These are phyloP conservation scores for Ophiostoma australiae DNA, from an alignment of 2,329 filamentous ascomycete genomes.

Conservation along the genomic window DNA sequence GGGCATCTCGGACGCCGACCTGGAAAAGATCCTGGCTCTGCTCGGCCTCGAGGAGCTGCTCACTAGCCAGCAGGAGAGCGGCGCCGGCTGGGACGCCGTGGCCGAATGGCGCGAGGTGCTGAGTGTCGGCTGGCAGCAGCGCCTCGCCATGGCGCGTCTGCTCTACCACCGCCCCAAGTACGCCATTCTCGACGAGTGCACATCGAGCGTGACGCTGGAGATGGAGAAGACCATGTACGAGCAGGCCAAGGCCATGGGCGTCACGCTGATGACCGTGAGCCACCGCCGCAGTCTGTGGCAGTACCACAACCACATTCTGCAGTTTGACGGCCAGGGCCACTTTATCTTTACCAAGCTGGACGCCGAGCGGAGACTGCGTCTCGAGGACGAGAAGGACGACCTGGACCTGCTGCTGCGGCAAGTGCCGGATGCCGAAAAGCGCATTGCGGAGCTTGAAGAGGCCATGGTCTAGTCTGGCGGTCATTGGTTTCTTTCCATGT, in stretches of 20 bases:
- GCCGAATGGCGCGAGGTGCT: conserved; percentile 96
- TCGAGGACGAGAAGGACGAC: conserved; percentile 97
- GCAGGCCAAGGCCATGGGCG: conserved; percentile 82
- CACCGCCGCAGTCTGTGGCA: conserved; percentile 92
- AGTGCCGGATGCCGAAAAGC: conserved; percentile 80
- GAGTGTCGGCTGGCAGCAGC: conserved; percentile 87
- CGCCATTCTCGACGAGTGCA: conserved; percentile 96
- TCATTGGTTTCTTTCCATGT: background rate
- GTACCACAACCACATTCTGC: conserved; percentile 89
- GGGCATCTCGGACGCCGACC: conserved; percentile 73
- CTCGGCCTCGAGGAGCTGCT: conserved; percentile 82
- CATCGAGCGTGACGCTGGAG: conserved; percentile 88
- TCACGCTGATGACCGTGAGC: conserved; percentile 94
- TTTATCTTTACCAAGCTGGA: conserved; percentile 88
- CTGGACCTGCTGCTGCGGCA: conserved; percentile 78
- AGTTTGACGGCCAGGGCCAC: conserved; percentile 91
- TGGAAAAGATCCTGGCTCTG: conserved; percentile 68
- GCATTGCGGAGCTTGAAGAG: conserved; percentile 71
- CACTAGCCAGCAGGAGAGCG: conserved; percentile 52
- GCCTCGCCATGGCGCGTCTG: conserved; percentile 90
- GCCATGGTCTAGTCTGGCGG: conserved; percentile 28
- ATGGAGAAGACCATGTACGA: conserved; percentile 97
- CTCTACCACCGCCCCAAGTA: conserved; percentile 93
- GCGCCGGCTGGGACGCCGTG: conserved; percentile 81
- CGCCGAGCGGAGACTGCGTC: conserved; percentile 72